Evolutionary conservation across 768 basidiomycete genomes (phyloP).

Genomic region (Rhodotorula kratochvilovae): DNA sequence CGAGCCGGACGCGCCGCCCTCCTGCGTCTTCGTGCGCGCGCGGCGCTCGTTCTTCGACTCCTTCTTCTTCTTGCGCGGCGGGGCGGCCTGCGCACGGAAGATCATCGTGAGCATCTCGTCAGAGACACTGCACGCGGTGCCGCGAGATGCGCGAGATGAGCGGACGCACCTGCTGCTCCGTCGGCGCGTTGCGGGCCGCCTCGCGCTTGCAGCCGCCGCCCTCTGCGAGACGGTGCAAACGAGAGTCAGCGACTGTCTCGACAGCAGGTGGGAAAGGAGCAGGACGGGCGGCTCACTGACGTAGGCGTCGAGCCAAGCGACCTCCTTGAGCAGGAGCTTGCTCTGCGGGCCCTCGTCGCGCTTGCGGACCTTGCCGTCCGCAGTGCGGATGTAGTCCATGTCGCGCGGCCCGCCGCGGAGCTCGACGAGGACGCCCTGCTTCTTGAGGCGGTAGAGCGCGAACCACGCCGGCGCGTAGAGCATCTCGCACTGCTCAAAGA

Average conservation of each 20-base stretch:
- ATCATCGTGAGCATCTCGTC: too few species aligned
- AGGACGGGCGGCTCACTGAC: neutral
- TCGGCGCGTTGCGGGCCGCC: neutral
- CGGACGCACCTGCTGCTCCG: neutral
- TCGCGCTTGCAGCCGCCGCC: neutral
- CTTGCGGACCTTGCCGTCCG: neutral
- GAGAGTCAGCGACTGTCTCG: too few species aligned
- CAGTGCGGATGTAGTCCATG: neutral
- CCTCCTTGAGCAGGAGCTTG: neutral
- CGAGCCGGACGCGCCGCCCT: neutral
- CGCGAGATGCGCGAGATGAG: neutral
- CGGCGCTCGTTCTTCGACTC: neutral
- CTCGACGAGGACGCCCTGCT: neutral
- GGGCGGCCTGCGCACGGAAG: neutral
- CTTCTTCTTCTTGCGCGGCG: neutral
- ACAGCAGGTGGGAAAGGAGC: neutral
- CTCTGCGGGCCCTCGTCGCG: neutral
- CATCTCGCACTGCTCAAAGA: neutral
- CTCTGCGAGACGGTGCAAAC: neutral
- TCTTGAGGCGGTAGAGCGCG: neutral
- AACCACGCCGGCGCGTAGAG: constrained; percentile 4
- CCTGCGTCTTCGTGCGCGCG: neutral
- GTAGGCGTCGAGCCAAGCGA: neutral
- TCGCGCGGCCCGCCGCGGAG: neutral
- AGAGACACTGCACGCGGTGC: too few species aligned